A percentile compares a stretch with the other conserved stretches of the same genome.
These are phyloP conservation scores for Ceratobasidium sp. DNA, from an alignment of 1,284 basidiomycete species.

Conservation along the genomic window DNA sequence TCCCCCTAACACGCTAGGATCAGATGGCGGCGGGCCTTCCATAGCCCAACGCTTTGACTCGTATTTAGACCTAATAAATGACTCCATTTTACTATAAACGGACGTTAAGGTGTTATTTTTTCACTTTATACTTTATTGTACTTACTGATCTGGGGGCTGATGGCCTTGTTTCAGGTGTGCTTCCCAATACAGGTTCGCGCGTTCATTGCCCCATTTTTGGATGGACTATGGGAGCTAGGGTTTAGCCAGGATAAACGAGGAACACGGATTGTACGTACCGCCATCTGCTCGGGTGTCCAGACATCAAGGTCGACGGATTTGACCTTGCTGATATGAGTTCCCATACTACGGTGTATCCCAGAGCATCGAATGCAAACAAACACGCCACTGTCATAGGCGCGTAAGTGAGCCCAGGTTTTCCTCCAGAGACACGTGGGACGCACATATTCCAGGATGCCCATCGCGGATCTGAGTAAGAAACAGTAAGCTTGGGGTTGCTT, in stretches of 20 bases:
- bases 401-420: slow-evolving; percentile 44
- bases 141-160: slow-evolving; percentile 93
- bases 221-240: slow-evolving; percentile 66
- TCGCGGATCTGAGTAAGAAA: slow-evolving; percentile 77
- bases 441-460: slow-evolving; percentile 99
- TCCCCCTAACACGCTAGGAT: slow-evolving; percentile 83
- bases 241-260: not conserved
- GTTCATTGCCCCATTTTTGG: slow-evolving; percentile 93
- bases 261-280: slow-evolving; percentile 62
- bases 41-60: slow-evolving; percentile 93
- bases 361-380: slow-evolving; percentile 98
- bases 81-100: slow-evolving; percentile 89
- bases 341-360: slow-evolving; percentile 98
- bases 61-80: slow-evolving; percentile 97
- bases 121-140: slow-evolving; percentile 48
- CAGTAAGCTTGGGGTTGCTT: not conserved
- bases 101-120: not conserved
- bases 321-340: slow-evolving; percentile 96
- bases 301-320: slow-evolving; percentile 98
- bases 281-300: slow-evolving; percentile 99
- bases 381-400: slow-evolving; percentile 70
- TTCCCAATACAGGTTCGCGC: slow-evolving; percentile 97
- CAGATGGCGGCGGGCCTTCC: slow-evolving; percentile 83
- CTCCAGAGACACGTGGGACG: slow-evolving; percentile 51
- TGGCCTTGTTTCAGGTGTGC: slow-evolving; percentile 94